A percentile compares a stretch with the other conserved stretches of the same genome.
Evolutionary conservation across 2,329 filamentous ascomycete genomes (phyloP).

Genomic region (Raffaelea deltoideospora): DNA sequence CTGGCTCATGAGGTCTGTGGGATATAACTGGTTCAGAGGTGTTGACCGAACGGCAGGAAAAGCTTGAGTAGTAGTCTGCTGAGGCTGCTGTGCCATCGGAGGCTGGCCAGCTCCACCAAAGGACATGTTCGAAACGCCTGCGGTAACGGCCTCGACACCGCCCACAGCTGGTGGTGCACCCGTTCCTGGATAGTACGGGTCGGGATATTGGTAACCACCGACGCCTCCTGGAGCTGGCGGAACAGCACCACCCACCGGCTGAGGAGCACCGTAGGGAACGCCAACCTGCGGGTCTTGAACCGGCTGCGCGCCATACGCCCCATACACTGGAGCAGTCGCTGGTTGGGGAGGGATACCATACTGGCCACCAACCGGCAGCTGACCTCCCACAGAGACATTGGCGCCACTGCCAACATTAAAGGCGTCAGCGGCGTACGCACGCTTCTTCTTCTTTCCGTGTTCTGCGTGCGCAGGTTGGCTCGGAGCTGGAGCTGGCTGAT

Average conservation of each 20-base stretch:
- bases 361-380: slow-evolving; percentile 22
- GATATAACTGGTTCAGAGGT: slow-evolving; percentile 74
- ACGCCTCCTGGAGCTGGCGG: slow-evolving; percentile 25
- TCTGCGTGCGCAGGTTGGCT: slow-evolving; percentile 19
- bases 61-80: slow-evolving; percentile 36
- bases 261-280: slow-evolving; percentile 26
- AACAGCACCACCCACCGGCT: slow-evolving; percentile 24
- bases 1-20: slow-evolving; percentile 80
- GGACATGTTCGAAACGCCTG: slow-evolving; percentile 75
- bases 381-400: slow-evolving; percentile 50
- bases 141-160: slow-evolving; percentile 58
- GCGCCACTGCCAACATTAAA: slow-evolving; percentile 85
- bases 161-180: slow-evolving; percentile 20
- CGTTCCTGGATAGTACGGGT: slow-evolving; percentile 47
- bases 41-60: slow-evolving; percentile 20
- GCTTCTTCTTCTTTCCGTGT: slow-evolving; percentile 68
- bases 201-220: slow-evolving; percentile 53
- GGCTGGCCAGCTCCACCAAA: slow-evolving; percentile 53
- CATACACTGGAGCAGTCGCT: slow-evolving; percentile 32
- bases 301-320: slow-evolving; percentile 40
- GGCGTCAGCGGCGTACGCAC: slow-evolving; percentile 84
- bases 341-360: slow-evolving; percentile 30
- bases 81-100: slow-evolving; percentile 20
- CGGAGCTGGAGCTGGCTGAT: slow-evolving; percentile 20
- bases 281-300: slow-evolving; percentile 25